Conservation (phyloP, 495 filamentous ascomycete species). For the Glonium stellatum region DNA sequence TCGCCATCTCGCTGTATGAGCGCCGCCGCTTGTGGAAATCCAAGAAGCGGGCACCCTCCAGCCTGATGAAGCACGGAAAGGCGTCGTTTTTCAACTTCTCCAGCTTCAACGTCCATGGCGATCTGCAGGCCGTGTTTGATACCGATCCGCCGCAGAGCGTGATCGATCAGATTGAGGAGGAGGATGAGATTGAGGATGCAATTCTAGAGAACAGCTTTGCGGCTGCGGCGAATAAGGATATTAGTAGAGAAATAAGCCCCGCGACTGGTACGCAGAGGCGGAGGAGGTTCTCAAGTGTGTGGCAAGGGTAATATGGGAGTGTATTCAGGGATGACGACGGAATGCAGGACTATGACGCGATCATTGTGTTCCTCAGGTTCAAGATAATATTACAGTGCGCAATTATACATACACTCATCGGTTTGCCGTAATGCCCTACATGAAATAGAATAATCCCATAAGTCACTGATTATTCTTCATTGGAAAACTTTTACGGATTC, state of each 20-base stretch:
- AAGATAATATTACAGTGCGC: too few species aligned
- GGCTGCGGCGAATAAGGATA: background rate
- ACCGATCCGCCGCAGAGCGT: constrained; percentile 56
- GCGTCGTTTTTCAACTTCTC: constrained; percentile 44
- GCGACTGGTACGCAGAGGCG: constrained; percentile 9
- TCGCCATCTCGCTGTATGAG: constrained; percentile 53
- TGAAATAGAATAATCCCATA: too few species aligned
- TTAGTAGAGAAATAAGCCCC: constrained; percentile 14
- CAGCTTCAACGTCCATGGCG: constrained; percentile 54
- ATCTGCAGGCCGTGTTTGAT: constrained; percentile 62
- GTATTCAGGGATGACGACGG: background rate
- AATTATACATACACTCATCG: too few species aligned
- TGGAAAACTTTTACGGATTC: too few species aligned
- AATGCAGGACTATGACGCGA: background rate
- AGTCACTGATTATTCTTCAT: too few species aligned
- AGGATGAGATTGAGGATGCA: constrained; percentile 34
- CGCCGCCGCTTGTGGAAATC: constrained; percentile 43
- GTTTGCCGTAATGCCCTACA: too few species aligned
- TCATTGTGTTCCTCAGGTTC: too few species aligned
- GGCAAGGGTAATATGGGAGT: constrained; percentile 10
- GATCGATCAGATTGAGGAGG: constrained; percentile 45
- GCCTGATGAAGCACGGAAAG: constrained; percentile 15
- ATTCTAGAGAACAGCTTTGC: constrained; percentile 29
- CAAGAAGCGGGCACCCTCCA: constrained; percentile 5
- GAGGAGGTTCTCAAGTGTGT: constrained; percentile 25